phyloP scores from a whole-genome alignment of 371 early-diverging fungal species.

The Syncephalastrum monosporum region DNA sequence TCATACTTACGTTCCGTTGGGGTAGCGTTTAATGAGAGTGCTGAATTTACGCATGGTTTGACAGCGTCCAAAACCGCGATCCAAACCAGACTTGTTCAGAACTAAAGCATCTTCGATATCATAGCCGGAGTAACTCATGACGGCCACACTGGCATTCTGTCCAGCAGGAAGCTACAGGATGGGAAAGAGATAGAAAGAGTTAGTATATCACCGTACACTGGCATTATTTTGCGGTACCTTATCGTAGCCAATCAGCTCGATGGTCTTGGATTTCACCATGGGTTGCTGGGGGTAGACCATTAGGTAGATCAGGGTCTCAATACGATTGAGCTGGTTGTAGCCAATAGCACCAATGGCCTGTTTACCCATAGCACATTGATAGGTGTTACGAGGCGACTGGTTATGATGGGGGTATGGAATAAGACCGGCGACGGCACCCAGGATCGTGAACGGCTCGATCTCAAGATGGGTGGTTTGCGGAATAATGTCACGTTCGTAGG shows the following conservation, averaged over 20 bases:
- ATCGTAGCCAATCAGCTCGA: slow-evolving; percentile 97
- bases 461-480: slow-evolving; percentile 96
- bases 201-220: background rate
- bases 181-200: background rate
- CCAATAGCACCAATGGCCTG: slow-evolving; percentile 99
- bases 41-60: slow-evolving; percentile 93
- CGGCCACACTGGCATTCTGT: slow-evolving; percentile 99
- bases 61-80: slow-evolving; percentile 99
- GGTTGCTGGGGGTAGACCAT: slow-evolving; percentile 99
- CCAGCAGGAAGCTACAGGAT: slow-evolving; percentile 87
- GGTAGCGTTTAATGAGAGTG: slow-evolving; percentile 77
- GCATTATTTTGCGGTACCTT: slow-evolving; percentile 48
- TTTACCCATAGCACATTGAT: slow-evolving; percentile 99
- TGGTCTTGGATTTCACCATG: slow-evolving; percentile 97
- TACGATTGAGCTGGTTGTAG: slow-evolving; percentile 94
- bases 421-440: slow-evolving; percentile 98
- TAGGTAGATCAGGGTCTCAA: slow-evolving; percentile 96
- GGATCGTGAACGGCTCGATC: slow-evolving; percentile 97
- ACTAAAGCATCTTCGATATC: slow-evolving; percentile 99
- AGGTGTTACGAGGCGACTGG: slow-evolving; percentile 99
- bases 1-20: slow-evolving; percentile 70
- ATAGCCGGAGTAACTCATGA: slow-evolving; percentile 99
- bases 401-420: slow-evolving; percentile 99
- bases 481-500: slow-evolving; percentile 83
- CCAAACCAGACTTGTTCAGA: slow-evolving; percentile 95